Conservation (phyloP, 768 basidiomycete genomes). For the Rossbeevera mucosa region DNA sequence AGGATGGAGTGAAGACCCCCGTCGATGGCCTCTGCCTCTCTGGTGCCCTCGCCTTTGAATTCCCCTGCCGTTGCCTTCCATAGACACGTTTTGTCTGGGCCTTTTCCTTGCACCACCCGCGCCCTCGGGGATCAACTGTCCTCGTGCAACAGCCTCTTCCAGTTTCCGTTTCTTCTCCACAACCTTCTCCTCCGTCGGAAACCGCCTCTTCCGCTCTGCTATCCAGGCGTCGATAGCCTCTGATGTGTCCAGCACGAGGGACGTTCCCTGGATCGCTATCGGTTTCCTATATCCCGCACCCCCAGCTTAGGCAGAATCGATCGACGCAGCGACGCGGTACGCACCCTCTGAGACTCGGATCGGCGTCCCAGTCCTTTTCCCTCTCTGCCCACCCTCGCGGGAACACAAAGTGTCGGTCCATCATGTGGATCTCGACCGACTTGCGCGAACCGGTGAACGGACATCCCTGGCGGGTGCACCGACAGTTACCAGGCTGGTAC, state of each 20-base stretch:
- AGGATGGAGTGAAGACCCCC: constrained; percentile 6
- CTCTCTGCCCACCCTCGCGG: constrained; percentile 68
- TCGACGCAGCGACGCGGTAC: constrained; percentile 1
- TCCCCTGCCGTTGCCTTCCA: constrained; percentile 2
- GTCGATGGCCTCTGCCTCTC: constrained; percentile 33
- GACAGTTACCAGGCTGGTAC: constrained; percentile 58
- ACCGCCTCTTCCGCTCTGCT: constrained; percentile 80
- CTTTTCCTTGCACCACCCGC: constrained; percentile 42
- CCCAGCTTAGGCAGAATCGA: constrained; percentile 1
- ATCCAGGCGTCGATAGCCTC: constrained; percentile 85
- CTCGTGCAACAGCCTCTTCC: constrained; percentile 75
- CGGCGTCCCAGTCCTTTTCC: constrained; percentile 71
- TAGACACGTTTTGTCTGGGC: constrained; percentile 26
- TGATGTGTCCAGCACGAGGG: constrained; percentile 68
- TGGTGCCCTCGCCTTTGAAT: constrained; percentile 9
- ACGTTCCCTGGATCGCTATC: constrained; percentile 76
- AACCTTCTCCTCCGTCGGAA: constrained; percentile 66
- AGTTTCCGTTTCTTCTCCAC: constrained; percentile 79
- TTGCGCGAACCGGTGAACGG: constrained; percentile 65
- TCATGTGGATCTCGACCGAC: constrained; percentile 74
- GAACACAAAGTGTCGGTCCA: constrained; percentile 86
- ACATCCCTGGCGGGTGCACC: constrained; percentile 64
- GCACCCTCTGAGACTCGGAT: constrained; percentile 77
- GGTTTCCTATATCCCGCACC: constrained; percentile 48
- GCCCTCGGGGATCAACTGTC: constrained; percentile 58